Base-by-base conservation (phyloP, 1,284 basidiomycete species). In the Abortiporus biennis region DNA sequence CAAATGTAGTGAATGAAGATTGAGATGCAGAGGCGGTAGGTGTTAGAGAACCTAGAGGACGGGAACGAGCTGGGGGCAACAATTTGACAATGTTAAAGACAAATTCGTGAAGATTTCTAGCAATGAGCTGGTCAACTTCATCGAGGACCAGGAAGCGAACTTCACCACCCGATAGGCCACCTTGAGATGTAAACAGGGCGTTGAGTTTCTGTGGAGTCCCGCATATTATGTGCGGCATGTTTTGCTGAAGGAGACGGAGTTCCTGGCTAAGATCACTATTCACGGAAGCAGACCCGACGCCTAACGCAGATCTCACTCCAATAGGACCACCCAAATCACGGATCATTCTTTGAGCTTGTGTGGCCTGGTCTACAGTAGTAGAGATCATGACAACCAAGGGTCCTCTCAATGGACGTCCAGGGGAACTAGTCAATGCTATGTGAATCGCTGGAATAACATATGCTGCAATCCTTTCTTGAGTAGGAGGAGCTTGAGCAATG, bases 281-380 rank as follows among this genome's bases (percentile, higher is more conserved):
- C n/a, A 72, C 71, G 12, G 80, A 79, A 1, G 80, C 72, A 4
- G 79, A 68, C 25, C 93, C 92, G 9, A 91, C 88, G 17, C 88
- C 90, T 9, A 96, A 68, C 4, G 87, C 89, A 29, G 92, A 91
- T 39, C 87, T 78, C 34, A 97, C 81, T 16, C 93, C 91, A 49
- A 96, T 88, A 3, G 90, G 82, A 0, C 90, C 85, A 17, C 94
- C 95, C 16, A 99, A 73, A 60, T 96, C 94, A 36, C 93, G 78
- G 51, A 96, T 91, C 80, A 97, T 95, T 46, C 95, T 88, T 57
- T 98, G 93, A 25, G 94, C 94, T 64, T 98, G 95, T 1, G 92
- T 96, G 4, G 95, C 95, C 62, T 98, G 95, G 65, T 99, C 95
- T 15, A 98, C 92, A 0, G 95, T 99, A 0, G 95, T 97, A 13